Percentiles rank a stretch among this genome's conserved stretches.
Conservation (phyloP, 2,329 filamentous ascomycete species). For the Aspergillus eucalypticola region DNA sequence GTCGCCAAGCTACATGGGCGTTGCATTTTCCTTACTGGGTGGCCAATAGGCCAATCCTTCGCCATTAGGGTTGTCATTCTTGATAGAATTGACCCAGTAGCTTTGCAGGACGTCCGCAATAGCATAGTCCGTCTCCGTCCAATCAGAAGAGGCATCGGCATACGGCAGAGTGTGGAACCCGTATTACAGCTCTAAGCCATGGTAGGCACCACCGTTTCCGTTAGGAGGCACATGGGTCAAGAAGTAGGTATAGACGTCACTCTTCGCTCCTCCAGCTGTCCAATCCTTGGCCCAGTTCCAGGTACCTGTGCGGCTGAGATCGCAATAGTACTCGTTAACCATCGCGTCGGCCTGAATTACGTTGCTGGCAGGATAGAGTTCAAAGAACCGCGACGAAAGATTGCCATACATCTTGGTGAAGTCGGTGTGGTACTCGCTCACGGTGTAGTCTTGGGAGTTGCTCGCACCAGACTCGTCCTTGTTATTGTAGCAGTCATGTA, state of each 20-base stretch:
- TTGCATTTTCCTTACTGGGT: neutral
- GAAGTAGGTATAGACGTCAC: constrained; percentile 31
- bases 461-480: no score
- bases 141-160: neutral
- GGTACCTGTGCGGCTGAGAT: constrained; percentile 25
- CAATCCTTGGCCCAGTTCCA: constrained; percentile 30
- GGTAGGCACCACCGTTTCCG: constrained; percentile 26
- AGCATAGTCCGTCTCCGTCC: neutral
- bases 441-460: no score
- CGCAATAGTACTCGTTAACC: constrained; percentile 26
- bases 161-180: constrained; percentile 18
- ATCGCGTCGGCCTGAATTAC: no score
- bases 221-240: constrained; percentile 32
- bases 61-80: neutral
- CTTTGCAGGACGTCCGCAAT: neutral
- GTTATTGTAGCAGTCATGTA: no score
- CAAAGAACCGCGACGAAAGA: no score
- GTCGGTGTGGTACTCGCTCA: no score
- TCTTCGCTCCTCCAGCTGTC: constrained; percentile 23
- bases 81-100: neutral
- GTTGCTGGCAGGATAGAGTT: no score
- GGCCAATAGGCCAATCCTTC: neutral
- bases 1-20: neutral
- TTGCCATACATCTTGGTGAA: no score
- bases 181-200: constrained; percentile 35